A percentile compares a stretch with the other conserved stretches of the same genome.
Evolutionary conservation across 768 basidiomycete genomes (phyloP).

Genomic region (Chalciporus pseudorubinellus): DNA sequence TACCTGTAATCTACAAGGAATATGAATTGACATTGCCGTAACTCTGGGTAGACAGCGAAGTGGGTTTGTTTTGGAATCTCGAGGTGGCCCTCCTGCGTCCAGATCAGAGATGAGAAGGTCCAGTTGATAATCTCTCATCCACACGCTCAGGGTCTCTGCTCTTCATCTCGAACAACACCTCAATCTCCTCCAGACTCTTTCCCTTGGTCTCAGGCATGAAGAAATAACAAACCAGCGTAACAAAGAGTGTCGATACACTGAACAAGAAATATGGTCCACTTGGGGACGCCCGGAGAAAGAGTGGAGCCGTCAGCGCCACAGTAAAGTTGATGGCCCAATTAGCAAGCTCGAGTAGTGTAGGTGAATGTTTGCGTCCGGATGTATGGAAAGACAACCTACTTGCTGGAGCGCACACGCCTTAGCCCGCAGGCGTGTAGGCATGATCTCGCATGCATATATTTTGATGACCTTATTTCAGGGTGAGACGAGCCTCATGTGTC

Average conservation of each 20-base stretch:
- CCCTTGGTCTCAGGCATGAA: constrained; percentile 47
- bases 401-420: constrained; percentile 43
- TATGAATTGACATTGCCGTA: neutral
- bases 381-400: constrained; percentile 26
- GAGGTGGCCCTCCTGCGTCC: neutral
- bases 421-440: constrained; percentile 47
- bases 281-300: constrained; percentile 43
- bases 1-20: neutral
- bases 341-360: constrained; percentile 13
- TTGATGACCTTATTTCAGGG: constrained; percentile 28
- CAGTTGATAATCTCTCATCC: neutral
- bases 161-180: constrained; percentile 33
- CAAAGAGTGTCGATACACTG: constrained; percentile 36
- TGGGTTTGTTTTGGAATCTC: neutral
- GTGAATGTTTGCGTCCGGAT: constrained; percentile 1
- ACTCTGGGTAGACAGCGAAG: neutral
- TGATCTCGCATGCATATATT: constrained; percentile 45
- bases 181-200: constrained; percentile 42
- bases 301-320: constrained; percentile 45
- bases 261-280: constrained; percentile 51
- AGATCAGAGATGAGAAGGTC: neutral
- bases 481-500: neutral
- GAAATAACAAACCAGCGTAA: constrained; percentile 37
- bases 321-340: constrained; percentile 39
- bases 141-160: neutral